Base-by-base conservation (phyloP, 2,329 filamentous ascomycete species). In the Sporothrix brunneoviolacea region DNA sequence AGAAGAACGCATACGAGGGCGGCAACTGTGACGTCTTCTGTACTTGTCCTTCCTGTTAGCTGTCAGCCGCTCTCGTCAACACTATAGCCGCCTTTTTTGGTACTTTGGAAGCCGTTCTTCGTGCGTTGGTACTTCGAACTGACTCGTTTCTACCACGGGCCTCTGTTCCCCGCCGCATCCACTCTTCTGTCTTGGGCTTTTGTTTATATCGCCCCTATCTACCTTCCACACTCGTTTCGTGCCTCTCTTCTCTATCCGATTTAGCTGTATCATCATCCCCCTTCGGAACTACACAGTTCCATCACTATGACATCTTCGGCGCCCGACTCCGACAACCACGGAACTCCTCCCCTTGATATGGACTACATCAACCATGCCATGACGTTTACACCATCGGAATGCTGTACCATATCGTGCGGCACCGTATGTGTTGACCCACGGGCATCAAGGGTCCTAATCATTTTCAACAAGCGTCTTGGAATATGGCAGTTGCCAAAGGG, bases 401-500 rank as follows among this genome's bases (percentile, higher is more conserved):
- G 68, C 27, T 62, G 73, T 40, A 67, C 69, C 50, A 68, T 74
- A 50, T 72, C 70, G 22, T 74, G 71, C 58, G 72, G 73, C 28
- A 72, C 70, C 18, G 70, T 75, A 36, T 70, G 69, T 9, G 60
- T 75, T 48, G 67, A 73, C 57, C 62, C 64, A 4, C 46, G 48
- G 1, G 57, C 60, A 3, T 62, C 61, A 24, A 67, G 65, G 49
- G 63, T 75, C 5, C 62, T 74, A 27, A 59, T 73, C 33, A 60
- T 76, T 18, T 70, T 64, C 59, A 73, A 75, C 59, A 64, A 60
- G 22, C 63, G 63, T 39, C 67, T 70, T 52, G 62, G 64, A 16
- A 69, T 73, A 54, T 70, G 64, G 57, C 71, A 75, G 59, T 64
- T 75, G 7, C 72, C 72, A 43, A 75, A 75, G 58, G 72, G 73